Percentiles rank a stretch among this genome's conserved stretches.
Evolutionary conservation across 768 basidiomycete genomes (phyloP).

Genomic region (Jaapia argillacea): DNA sequence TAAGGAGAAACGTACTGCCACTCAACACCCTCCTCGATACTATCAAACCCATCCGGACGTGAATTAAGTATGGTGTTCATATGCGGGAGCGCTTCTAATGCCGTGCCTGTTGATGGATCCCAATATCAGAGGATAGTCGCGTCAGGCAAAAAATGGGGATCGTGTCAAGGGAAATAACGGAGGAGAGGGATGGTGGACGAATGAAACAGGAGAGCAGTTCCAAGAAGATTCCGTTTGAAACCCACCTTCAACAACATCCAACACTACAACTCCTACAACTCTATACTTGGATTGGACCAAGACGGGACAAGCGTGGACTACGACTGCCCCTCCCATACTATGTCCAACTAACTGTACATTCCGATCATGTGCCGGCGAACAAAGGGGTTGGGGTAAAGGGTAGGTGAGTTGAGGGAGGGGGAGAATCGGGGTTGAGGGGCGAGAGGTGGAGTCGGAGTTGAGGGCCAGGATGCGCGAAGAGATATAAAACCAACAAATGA

Average conservation of each 20-base stretch:
- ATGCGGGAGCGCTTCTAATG: constrained; percentile 84
- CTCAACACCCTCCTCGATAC: constrained; percentile 75
- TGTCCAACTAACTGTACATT: constrained; percentile 72
- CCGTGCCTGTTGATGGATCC: constrained; percentile 54
- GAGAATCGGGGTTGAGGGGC: no score
- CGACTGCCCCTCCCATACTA: constrained; percentile 93
- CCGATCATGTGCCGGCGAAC: no score
- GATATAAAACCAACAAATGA: no score
- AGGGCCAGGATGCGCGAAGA: not conserved
- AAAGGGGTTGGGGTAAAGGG: no score
- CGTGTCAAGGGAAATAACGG: not conserved
- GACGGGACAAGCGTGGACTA: constrained; percentile 56
- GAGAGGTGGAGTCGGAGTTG: no score
- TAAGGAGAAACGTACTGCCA: constrained; percentile 72
- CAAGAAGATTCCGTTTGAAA: constrained; percentile 1
- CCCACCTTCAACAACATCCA: constrained; percentile 89
- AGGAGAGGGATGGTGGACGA: not conserved
- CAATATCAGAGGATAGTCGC: not conserved
- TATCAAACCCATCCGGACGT: constrained; percentile 79
- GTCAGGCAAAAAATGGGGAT: not conserved
- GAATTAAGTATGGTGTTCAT: constrained; percentile 86
- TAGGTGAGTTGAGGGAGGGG: no score
- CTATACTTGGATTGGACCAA: constrained; percentile 62
- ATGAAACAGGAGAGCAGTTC: not conserved
- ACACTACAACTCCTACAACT: constrained; percentile 67